phyloP scores from a whole-genome alignment of 768 basidiomycete species.

The Hemileccinum impolitum region DNA sequence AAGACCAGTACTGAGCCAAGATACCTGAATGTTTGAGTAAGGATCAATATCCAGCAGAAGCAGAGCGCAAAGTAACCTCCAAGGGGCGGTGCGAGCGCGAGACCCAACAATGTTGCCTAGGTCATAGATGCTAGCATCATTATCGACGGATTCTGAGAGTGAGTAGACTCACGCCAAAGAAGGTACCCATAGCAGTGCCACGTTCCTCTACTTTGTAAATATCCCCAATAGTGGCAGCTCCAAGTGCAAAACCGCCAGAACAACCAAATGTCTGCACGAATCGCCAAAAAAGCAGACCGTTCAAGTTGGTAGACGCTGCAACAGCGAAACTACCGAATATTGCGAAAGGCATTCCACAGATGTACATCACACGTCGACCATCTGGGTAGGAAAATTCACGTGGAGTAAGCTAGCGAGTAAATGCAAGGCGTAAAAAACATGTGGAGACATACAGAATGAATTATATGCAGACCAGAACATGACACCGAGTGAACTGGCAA shows the following conservation, averaged over 20 bases:
- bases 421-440: too few species aligned
- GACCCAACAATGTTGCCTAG: slow-evolving; percentile 51
- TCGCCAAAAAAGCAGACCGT: slow-evolving; percentile 56
- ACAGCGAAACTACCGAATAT: slow-evolving; percentile 61
- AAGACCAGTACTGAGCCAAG: slow-evolving; percentile 58
- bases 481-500: slow-evolving; percentile 42
- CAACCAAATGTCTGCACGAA: slow-evolving; percentile 65
- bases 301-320: slow-evolving; percentile 40
- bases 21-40: slow-evolving; percentile 7
- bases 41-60: neutral
- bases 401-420: neutral
- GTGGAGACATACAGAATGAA: slow-evolving; percentile 42
- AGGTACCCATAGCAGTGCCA: slow-evolving; percentile 56
- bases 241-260: slow-evolving; percentile 52
- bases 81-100: slow-evolving; percentile 55
- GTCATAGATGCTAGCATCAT: neutral
- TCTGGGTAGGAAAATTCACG: slow-evolving; percentile 36
- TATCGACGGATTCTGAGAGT: neutral
- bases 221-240: slow-evolving; percentile 61
- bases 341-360: slow-evolving; percentile 56
- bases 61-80: slow-evolving; percentile 39
- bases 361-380: slow-evolving; percentile 62
- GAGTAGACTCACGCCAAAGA: slow-evolving; percentile 42
- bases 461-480: slow-evolving; percentile 52
- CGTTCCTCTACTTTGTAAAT: slow-evolving; percentile 64